A percentile compares a stretch with the other conserved stretches of the same genome.
Conservation (phyloP, 2,329 filamentous ascomycete species). For the Calonectria multiphialidica region DNA sequence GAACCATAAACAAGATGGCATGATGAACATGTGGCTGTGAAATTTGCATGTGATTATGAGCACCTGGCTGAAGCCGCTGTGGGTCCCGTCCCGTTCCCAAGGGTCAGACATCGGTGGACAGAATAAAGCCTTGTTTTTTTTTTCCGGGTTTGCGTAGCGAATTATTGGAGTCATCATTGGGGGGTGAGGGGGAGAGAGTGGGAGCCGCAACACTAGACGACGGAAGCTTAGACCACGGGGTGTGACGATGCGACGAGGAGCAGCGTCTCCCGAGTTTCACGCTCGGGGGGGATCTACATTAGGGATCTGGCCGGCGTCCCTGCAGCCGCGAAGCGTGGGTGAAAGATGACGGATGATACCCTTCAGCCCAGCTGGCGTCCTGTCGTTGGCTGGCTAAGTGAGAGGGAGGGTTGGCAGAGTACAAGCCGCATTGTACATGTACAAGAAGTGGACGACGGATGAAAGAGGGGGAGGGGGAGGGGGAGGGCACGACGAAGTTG, state of each 20-base stretch:
- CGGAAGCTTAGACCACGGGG: neutral
- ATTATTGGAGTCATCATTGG: slow-evolving; percentile 8
- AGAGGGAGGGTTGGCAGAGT: neutral
- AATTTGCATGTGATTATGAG: slow-evolving; percentile 40
- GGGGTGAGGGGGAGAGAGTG: neutral
- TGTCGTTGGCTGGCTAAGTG: neutral
- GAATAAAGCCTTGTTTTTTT: neutral
- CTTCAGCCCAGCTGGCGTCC: neutral
- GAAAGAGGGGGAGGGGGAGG: too few species aligned
- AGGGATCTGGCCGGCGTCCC: slow-evolving; percentile 21
- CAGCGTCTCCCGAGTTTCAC: neutral
- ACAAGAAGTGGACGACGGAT: neutral
- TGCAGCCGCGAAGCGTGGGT: slow-evolving; percentile 18
- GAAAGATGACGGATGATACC: slow-evolving; percentile 7
- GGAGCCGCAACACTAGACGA: slow-evolving; percentile 22
- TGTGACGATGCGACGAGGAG: neutral
- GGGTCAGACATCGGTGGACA: slow-evolving; percentile 5
- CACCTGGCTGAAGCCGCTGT: slow-evolving; percentile 22
- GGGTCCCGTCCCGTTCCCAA: slow-evolving; percentile 32
- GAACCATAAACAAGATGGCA: slow-evolving; percentile 17
- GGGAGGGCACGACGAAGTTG: too few species aligned
- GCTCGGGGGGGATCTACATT: neutral
- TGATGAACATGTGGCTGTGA: slow-evolving; percentile 5
- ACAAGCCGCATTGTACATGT: neutral
- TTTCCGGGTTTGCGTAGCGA: neutral